Conservation (phyloP, 2,329 filamentous ascomycete species). For the Helotiales sp. region DNA sequence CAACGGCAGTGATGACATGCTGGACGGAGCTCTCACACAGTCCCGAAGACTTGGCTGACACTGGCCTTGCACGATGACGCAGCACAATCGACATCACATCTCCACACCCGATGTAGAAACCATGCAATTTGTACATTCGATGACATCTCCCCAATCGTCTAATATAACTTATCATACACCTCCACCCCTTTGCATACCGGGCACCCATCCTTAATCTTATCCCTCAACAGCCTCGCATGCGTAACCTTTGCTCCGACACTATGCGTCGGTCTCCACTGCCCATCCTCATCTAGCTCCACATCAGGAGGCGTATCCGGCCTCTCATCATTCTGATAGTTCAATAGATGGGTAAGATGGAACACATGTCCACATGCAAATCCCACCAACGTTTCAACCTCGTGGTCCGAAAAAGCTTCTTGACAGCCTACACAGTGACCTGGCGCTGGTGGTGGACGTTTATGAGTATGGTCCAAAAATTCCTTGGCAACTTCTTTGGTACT, state of each 20-base stretch:
- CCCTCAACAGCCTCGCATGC: conserved; percentile 74
- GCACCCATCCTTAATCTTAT: conserved; percentile 67
- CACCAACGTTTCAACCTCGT: conserved; percentile 70
- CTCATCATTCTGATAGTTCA: conserved; percentile 43
- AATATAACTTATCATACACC: not conserved
- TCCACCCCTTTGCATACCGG: conserved; percentile 48
- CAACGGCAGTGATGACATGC: too few relatives aligned
- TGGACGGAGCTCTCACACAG: too few relatives aligned
- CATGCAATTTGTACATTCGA: too few relatives aligned
- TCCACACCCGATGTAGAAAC: too few relatives aligned
- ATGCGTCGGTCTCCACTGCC: conserved; percentile 47
- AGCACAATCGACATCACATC: too few relatives aligned
- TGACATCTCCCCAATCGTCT: not conserved
- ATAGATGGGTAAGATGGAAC: conserved; percentile 73
- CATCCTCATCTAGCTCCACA: conserved; percentile 47
- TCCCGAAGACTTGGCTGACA: too few relatives aligned
- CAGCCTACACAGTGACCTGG: conserved; percentile 62
- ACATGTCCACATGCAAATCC: conserved; percentile 83
- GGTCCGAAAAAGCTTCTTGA: conserved; percentile 54
- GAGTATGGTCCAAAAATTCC: conserved; percentile 9
- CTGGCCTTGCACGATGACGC: too few relatives aligned
- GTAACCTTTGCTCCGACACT: conserved; percentile 86
- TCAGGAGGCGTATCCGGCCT: conserved; percentile 41
- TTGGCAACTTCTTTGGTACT: conserved; percentile 16
- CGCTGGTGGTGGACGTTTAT: conserved; percentile 30